phyloP scores from a whole-genome alignment of 1,284 basidiomycete species.

The Phellopilus nigrolimitatus region DNA sequence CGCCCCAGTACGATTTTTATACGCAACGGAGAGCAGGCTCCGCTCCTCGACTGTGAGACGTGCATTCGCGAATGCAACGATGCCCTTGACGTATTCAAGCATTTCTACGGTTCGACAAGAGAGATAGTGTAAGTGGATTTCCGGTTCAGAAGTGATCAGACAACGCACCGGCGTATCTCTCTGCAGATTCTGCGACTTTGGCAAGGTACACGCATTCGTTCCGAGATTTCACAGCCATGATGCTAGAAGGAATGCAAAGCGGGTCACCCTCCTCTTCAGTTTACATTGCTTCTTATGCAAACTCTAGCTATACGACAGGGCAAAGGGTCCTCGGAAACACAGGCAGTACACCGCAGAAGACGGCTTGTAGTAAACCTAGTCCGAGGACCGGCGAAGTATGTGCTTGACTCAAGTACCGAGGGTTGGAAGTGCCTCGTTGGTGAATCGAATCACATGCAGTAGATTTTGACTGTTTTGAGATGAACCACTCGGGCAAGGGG shows the following conservation, averaged over 20 bases:
- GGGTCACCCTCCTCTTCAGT: background rate
- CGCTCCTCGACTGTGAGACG: slow-evolving; percentile 58
- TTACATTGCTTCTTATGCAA: background rate
- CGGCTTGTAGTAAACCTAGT: slow-evolving; percentile 1
- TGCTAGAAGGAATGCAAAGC: background rate
- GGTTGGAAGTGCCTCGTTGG: background rate
- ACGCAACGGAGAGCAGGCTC: slow-evolving; percentile 64
- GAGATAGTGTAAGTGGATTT: background rate
- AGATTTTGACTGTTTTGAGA: too few species aligned
- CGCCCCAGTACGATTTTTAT: slow-evolving; percentile 61
- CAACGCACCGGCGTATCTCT: slow-evolving; percentile 55
- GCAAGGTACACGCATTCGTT: slow-evolving; percentile 46
- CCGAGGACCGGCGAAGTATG: background rate
- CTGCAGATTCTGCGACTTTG: slow-evolving; percentile 64
- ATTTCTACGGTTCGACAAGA: slow-evolving; percentile 42
- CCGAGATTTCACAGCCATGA: slow-evolving; percentile 16
- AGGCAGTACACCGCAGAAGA: background rate
- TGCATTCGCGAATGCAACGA: slow-evolving; percentile 44
- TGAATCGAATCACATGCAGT: background rate
- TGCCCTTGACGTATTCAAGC: slow-evolving; percentile 51
- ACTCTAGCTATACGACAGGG: slow-evolving; percentile 2
- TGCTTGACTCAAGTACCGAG: background rate
- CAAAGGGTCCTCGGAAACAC: slow-evolving; percentile 6
- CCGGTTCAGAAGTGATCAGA: background rate
- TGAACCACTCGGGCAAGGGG: slow-evolving; percentile 6